phyloP scores from a whole-genome alignment of 352 stramenopile species.

The Globisporangium megalacanthum region DNA sequence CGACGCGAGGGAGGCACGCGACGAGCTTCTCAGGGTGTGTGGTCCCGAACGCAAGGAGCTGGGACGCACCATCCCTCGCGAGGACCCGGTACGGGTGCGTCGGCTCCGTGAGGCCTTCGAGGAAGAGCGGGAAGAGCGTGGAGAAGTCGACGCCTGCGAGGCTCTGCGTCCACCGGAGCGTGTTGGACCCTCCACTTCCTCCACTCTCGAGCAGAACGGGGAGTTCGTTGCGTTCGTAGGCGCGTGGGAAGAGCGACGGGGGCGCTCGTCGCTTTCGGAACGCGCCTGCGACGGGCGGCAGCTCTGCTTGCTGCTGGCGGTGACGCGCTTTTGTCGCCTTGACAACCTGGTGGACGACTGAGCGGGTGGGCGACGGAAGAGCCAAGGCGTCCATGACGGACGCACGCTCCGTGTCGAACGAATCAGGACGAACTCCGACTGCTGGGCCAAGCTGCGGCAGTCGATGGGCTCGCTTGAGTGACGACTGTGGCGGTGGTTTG shows the following conservation, averaged over 20 bases:
- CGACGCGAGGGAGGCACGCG: constrained; percentile 56
- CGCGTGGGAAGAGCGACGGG: constrained; percentile 48
- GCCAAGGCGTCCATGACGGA: constrained; percentile 48
- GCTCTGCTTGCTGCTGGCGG: constrained; percentile 17
- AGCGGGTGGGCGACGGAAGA: constrained; percentile 51
- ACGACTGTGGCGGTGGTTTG: background rate
- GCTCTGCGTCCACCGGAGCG: constrained; percentile 49
- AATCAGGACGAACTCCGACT: constrained; percentile 17
- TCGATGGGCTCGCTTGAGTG: constrained; percentile 41
- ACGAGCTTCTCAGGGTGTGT: constrained; percentile 56
- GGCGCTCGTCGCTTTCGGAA: constrained; percentile 43
- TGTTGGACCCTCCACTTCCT: constrained; percentile 34
- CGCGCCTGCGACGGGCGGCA: constrained; percentile 46
- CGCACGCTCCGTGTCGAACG: constrained; percentile 41
- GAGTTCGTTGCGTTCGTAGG: constrained; percentile 57
- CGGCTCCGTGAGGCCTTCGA: constrained; percentile 85
- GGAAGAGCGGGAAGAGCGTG: constrained; percentile 89
- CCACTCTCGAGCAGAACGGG: constrained; percentile 63
- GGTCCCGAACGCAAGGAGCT: constrained; percentile 72
- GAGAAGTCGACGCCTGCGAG: constrained; percentile 71
- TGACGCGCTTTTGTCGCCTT: constrained; percentile 39
- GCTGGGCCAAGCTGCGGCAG: constrained; percentile 27
- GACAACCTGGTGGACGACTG: constrained; percentile 47
- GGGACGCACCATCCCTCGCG: constrained; percentile 69
- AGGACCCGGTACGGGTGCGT: constrained; percentile 76